Evolutionary conservation across 768 basidiomycete species (phyloP), one percentile per base, ranked within the genome.

Genomic region (Macrocybe gigantea): DNA sequence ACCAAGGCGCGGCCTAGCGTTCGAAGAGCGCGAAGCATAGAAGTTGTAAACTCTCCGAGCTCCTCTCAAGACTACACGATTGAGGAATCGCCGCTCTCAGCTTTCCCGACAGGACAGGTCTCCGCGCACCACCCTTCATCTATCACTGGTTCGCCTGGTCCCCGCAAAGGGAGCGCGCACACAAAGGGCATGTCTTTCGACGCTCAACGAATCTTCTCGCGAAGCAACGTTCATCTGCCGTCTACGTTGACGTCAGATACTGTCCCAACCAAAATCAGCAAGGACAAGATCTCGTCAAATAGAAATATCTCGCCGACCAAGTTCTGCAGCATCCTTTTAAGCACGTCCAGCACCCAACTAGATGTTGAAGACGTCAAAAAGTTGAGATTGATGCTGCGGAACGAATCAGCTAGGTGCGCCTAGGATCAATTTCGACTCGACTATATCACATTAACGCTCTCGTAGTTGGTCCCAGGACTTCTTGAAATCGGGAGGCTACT

Each of bases 311-410:
- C 84, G 0, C 82, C 88, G 0, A 78, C 74, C 5, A 80, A 75
- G 54, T 81, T 88, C 58, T 83, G 82, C 56, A 81, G 75, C 49
- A 71, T 87, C 45, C 69, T 95, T 11, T 73, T 77, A 1, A 73
- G 78, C 2, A 79, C 81, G 29, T 87, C 83, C 9, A 90, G 83
- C 53, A 79, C 78, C 4, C 66, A 77, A n/a, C 72, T 98, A 36
- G 91, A 93, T n/a, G 70, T 95, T 0, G 92, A 88, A 53, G 73
- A 80, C 33, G 74, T 94, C 38, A 96, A 96, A 68, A 94, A 93
- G 64, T 63, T 99, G 49, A 71, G 93, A 49, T 68, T 97, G 50
- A 63, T 96, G 55, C 71, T 99, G 15, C 72, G 96, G 48, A 96
- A 96, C 56, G 96, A 98, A 65, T 77, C 84, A n/a, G 92, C 94